Base-by-base conservation (phyloP, 352 stramenopile genomes). In the Ochromonadaceae sp. region DNA sequence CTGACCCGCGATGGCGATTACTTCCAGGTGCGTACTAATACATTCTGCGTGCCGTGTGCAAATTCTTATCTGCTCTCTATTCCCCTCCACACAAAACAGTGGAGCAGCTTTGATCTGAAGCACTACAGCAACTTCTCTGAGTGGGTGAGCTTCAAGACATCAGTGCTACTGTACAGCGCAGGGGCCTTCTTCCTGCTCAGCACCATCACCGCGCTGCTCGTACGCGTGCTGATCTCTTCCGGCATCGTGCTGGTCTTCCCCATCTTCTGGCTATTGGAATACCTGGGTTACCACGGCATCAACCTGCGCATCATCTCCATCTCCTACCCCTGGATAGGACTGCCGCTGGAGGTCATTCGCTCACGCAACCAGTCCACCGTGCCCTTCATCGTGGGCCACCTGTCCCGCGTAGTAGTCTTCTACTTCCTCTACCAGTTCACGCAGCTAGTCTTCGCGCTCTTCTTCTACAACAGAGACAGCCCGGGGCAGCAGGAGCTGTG, bases 201-300 rank as follows among this genome's bases (percentile, higher is more conserved):
- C 28, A 75, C 71, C 9, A 74, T 78, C 9, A 83, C 77, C 31
- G 72, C 77, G 0, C 60, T 83, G 28, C 78, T 81, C 49, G 77
- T 83, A 2, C 35, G 77, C 59, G 72, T 81, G 20, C 59, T 83
- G 38, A 79, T 80, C 9, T 76, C 69, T 26, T 78, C 69, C 20
- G 77, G 77, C 1, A 74, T 83, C 26, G 73, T 81, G 9, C 43
- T 82, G 25, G 76, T 83, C 65, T 83, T 83, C 47, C 76, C 76
- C 20, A 42, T 82, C 25, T 78, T 83, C 44, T 46, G 67, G 32
- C 69, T 68, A 32, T 71, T 83, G 49, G n/a, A 50, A 1, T 70
- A 40, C 36, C 25, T 60, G 14, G 34, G 26, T 3, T 42, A 31
- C 30, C 20, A 1, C 0, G 17, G 15, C 41, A 40, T 52, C 5